phyloP scores from a whole-genome alignment of 768 basidiomycete species.

The Holtermannia corniformis region DNA sequence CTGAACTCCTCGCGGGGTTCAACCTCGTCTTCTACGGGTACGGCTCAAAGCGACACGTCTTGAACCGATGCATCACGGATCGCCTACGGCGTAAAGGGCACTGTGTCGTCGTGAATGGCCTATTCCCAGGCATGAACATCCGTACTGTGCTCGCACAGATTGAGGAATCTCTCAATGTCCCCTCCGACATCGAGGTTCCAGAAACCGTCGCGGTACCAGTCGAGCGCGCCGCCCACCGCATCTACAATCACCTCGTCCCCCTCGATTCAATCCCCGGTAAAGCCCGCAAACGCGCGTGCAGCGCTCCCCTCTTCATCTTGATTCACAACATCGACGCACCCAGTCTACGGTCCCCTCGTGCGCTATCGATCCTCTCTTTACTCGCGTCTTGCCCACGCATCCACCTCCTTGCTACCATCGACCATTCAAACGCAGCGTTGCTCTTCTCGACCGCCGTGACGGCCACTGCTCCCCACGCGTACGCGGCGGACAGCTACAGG shows the following conservation, averaged over 20 bases:
- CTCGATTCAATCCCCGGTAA: conserved; percentile 1
- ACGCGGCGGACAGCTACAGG: conserved; percentile 42
- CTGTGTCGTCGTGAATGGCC: conserved; percentile 69
- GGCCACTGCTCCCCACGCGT: conserved; percentile 21
- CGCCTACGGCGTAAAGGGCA: conserved; percentile 55
- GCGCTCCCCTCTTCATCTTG: conserved; percentile 59
- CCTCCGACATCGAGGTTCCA: conserved; percentile 17
- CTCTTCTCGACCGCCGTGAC: conserved; percentile 56
- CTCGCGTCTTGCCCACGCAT: conserved; percentile 66
- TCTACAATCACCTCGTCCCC: conserved; percentile 55
- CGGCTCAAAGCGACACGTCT: conserved; percentile 69
- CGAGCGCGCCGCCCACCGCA: conserved; percentile 57
- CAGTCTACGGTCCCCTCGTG: conserved; percentile 55
- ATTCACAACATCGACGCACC: conserved; percentile 83
- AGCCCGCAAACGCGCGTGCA: conserved; percentile 27
- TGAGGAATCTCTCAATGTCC: conserved; percentile 40
- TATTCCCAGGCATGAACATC: conserved; percentile 57
- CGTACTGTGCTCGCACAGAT: conserved; percentile 51
- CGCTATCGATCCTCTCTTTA: conserved; percentile 58
- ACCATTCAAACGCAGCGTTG: conserved; percentile 73
- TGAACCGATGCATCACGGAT: conserved; percentile 64
- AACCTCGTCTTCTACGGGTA: conserved; percentile 80
- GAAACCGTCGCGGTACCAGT: conserved; percentile 39
- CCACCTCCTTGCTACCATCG: conserved; percentile 74
- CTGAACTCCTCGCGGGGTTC: conserved; percentile 73